Percentiles rank a stretch among this genome's conserved stretches.
Conservation (phyloP, 2,329 filamentous ascomycete genomes). For the Ceratocystis cacaofunesta region DNA sequence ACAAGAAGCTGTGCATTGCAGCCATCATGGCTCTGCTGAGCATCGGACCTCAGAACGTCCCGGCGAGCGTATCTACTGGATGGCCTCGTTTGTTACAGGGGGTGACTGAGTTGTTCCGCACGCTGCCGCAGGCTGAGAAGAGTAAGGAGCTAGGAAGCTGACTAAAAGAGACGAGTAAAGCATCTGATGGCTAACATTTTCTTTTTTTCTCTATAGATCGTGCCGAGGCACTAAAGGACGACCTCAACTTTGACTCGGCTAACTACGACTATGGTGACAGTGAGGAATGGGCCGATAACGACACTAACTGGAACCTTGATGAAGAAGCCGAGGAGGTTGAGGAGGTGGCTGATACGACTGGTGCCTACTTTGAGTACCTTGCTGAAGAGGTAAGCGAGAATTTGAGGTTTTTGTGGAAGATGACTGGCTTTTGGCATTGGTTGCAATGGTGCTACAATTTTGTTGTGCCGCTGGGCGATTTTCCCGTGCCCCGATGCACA, state of each 20-base stretch:
- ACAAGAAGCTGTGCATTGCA: conserved; percentile 96
- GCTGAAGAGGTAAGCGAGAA: conserved; percentile 58
- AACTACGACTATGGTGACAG: conserved; percentile 53
- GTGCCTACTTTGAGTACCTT: conserved; percentile 88
- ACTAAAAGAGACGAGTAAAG: too few species aligned
- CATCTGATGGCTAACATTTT: neutral
- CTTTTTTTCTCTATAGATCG: conserved; percentile 42
- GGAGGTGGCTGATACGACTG: conserved; percentile 76
- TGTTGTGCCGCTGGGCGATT: too few species aligned
- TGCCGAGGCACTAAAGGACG: conserved; percentile 81
- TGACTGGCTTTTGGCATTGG: conserved; percentile 13
- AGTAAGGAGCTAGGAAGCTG: conserved; percentile 35
- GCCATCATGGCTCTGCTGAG: conserved; percentile 78
- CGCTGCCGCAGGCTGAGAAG: conserved; percentile 72
- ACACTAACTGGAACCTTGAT: conserved; percentile 64
- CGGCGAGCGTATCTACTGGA: conserved; percentile 80
- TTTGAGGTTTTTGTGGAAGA: conserved; percentile 17
- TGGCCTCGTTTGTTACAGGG: conserved; percentile 86
- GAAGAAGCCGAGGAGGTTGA: conserved; percentile 52
- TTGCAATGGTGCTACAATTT: too few species aligned
- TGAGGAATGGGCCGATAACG: conserved; percentile 71
- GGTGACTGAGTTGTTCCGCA: conserved; percentile 81
- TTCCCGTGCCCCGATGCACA: too few species aligned
- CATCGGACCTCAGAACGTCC: conserved; percentile 66
- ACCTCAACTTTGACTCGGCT: conserved; percentile 54